Percentiles rank a stretch among this genome's conserved stretches.
Conservation (phyloP, 306 rosid species). For the Acacia crassicarpa region DNA sequence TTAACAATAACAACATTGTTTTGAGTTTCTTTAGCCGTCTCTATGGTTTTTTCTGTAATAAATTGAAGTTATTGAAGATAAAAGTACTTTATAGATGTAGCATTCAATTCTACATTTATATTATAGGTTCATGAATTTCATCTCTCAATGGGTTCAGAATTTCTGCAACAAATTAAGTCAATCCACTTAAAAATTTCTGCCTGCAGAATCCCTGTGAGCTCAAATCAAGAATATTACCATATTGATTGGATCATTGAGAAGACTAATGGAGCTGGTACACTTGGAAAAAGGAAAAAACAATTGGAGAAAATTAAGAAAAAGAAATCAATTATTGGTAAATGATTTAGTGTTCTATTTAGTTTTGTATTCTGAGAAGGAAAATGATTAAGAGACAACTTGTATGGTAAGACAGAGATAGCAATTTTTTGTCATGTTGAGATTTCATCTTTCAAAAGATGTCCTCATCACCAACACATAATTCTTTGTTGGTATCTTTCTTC, state of each 20-base stretch:
- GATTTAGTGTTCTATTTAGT: neutral
- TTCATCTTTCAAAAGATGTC: constrained; percentile 47
- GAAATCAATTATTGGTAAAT: constrained; percentile 17
- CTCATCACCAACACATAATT: constrained; percentile 41
- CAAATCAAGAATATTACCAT: neutral
- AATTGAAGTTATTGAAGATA: neutral
- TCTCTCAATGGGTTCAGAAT: no score
- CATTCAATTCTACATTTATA: neutral
- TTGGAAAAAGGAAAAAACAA: constrained; percentile 1
- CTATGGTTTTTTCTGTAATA: neutral
- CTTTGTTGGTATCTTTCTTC: constrained; percentile 47
- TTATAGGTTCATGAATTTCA: no score
- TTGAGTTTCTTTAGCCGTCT: neutral
- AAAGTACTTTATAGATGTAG: neutral
- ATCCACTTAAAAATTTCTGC: no score
- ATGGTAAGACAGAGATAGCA: constrained; percentile 28
- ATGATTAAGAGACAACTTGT: constrained; percentile 22
- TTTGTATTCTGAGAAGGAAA: constrained; percentile 46
- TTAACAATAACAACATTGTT: neutral
- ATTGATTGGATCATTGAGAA: constrained; percentile 12
- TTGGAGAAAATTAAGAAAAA: neutral
- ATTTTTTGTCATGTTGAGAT: constrained; percentile 16
- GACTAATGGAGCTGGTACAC: neutral
- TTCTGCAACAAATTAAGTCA: no score
- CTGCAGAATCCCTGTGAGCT: neutral